Percentiles rank a stretch among this genome's conserved stretches.
These are phyloP conservation scores for Arthrobotrys sinensis DNA, from an alignment of 2,329 filamentous ascomycete species.

Conservation along the genomic window DNA sequence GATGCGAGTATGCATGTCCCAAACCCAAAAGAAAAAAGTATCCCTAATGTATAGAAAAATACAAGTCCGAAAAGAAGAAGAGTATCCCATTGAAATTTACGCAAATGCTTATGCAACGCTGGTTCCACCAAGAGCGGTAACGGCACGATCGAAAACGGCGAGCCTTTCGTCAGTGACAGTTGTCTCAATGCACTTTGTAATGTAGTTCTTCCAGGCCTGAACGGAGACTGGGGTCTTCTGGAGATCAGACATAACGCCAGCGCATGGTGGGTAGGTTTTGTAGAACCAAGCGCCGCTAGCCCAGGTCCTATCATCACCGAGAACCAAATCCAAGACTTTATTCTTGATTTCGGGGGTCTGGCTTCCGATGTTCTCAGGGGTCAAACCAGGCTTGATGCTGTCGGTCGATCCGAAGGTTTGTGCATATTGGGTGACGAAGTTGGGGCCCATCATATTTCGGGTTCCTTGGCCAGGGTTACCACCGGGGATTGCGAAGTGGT, in stretches of 20 bases:
- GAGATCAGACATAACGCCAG: constrained; percentile 38
- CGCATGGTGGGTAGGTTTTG: constrained; percentile 15
- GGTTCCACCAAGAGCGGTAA: constrained; percentile 36
- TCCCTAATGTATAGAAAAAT: neutral
- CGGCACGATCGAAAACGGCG: constrained; percentile 19
- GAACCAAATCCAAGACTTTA: constrained; percentile 35
- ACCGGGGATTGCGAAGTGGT: constrained; percentile 70
- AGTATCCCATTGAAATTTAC: neutral
- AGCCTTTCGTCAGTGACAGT: constrained; percentile 10
- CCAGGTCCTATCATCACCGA: constrained; percentile 34
- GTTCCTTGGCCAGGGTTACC: constrained; percentile 80
- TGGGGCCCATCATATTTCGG: constrained; percentile 76
- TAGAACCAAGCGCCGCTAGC: constrained; percentile 57
- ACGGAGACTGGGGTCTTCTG: constrained; percentile 20
- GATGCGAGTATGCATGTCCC: constrained; percentile 36
- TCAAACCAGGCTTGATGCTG: constrained; percentile 35
- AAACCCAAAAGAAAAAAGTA: constrained; percentile 13
- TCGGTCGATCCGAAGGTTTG: constrained; percentile 48
- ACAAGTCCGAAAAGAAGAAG: neutral
- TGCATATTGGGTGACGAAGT: constrained; percentile 67
- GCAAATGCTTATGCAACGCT: constrained; percentile 6
- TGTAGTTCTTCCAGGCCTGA: constrained; percentile 34
- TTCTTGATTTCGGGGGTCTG: constrained; percentile 36
- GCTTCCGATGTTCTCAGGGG: constrained; percentile 9
- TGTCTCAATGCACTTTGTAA: constrained; percentile 39